A percentile compares a stretch with the other conserved stretches of the same genome.
These are phyloP conservation scores for Cladorrhinum samala DNA, from an alignment of 495 filamentous ascomycete genomes.

Conservation along the genomic window DNA sequence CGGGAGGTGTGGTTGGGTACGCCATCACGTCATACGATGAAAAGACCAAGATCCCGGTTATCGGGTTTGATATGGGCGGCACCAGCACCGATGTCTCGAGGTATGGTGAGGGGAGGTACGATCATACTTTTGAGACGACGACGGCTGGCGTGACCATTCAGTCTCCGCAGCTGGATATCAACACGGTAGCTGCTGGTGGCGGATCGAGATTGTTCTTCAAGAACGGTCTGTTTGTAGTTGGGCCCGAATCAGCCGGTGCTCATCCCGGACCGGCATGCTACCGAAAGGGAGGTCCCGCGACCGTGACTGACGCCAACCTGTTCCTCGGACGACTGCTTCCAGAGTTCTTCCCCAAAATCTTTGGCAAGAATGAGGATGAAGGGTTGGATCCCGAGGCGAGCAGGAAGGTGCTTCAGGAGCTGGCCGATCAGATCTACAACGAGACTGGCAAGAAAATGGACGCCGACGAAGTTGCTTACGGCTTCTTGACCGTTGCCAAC, in stretches of 20 bases:
- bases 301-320: conserved; percentile 91
- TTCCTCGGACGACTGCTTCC: conserved; percentile 82
- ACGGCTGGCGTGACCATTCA: conserved; percentile 95
- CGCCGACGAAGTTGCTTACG: conserved; percentile 82
- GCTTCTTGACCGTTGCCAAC: conserved; percentile 89
- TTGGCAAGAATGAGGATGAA: conserved; percentile 86
- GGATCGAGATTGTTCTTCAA: conserved; percentile 84
- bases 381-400: conserved; percentile 75
- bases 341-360: conserved; percentile 96
- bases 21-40: conserved; percentile 89
- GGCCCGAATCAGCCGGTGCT: conserved; percentile 87
- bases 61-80: conserved; percentile 94
- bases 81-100: conserved; percentile 93
- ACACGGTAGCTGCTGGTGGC: conserved; percentile 92
- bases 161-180: conserved; percentile 93
- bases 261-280: conserved; percentile 95
- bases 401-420: conserved; percentile 65
- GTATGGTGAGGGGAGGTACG: conserved; percentile 82
- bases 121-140: conserved; percentile 96
- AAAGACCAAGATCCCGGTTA: conserved; percentile 79
- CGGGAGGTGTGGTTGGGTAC: conserved; percentile 86
- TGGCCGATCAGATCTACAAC: conserved; percentile 71
- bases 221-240: conserved; percentile 94
- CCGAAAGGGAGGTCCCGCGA: conserved; percentile 85
- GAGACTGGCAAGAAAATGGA: conserved; percentile 66